Percentiles rank a stretch among this genome's conserved stretches.
Evolutionary conservation across 768 basidiomycete species (phyloP).

Genomic region (Mycena floridula): DNA sequence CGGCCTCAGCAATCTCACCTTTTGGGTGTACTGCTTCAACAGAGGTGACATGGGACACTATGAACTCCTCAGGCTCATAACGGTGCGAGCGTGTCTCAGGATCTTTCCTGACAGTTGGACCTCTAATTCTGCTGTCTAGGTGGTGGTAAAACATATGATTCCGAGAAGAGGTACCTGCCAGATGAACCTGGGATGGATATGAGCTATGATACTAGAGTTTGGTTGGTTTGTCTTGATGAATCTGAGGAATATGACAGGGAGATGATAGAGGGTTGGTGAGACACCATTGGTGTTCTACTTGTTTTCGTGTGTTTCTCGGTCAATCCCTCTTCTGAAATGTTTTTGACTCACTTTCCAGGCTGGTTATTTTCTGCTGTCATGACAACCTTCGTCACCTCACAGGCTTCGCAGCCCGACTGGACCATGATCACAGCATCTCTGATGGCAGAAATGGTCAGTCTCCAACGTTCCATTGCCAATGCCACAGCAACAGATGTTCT

Average conservation of each 20-base stretch:
- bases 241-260: slow-evolving; percentile 10
- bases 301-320: slow-evolving; percentile 13
- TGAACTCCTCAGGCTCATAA: too few species aligned
- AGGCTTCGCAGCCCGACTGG: slow-evolving; percentile 7
- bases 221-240: slow-evolving; percentile 3
- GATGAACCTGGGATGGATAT: background rate
- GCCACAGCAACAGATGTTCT: slow-evolving; percentile 5
- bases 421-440: background rate
- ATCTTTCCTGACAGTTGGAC: too few species aligned
- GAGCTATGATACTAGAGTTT: background rate
- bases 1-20: too few species aligned
- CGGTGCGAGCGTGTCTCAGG: too few species aligned
- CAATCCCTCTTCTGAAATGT: background rate
- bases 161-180: background rate
- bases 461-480: background rate
- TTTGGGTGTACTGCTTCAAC: too few species aligned
- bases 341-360: slow-evolving; percentile 6
- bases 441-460: background rate
- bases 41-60: too few species aligned
- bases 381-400: slow-evolving; percentile 13
- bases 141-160: too few species aligned
- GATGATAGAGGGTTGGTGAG: slow-evolving; percentile 11
- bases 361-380: slow-evolving; percentile 19
- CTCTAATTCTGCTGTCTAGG: too few species aligned
- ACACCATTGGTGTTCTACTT: slow-evolving; percentile 14